Evolutionary conservation across 108 stramenopile genomes (phyloP), one percentile per base, ranked within the genome.

Genomic region (Fragilaria radians): DNA sequence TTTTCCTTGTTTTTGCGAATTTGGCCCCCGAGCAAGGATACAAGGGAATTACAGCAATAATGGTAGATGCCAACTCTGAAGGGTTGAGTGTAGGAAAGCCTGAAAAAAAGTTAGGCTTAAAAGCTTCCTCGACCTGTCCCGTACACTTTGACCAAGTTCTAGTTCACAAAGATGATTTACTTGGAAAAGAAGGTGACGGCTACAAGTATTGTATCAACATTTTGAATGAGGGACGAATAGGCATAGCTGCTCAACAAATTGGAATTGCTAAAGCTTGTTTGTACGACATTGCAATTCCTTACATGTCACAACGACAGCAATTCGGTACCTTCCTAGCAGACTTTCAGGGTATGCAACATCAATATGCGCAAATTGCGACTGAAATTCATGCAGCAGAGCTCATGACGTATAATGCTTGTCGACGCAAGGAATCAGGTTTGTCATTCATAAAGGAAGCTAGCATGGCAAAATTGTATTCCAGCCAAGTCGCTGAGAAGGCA

Each of bases 151-250:
- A 95, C 18, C 72, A 88, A 67, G 95, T 95, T 46, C 67, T 78
- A 67, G 93, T 97, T 5, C 79, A 86, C 36, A 54, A 75, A 11
- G 53, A 52, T 27, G 70, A 88, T 66, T 64, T 96, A 1, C 60
- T 97, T 19, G 97, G 97, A 5, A 80, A 93, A 63, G 86, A 95
- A 5, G 97, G 97, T 9, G 47, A 76, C 34, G 97, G 95, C 24
- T 93, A 96, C 73, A 89, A 91, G 66, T 95, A 94, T 62, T 94
- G 93, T 48, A 98, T 98, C 60, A 86, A 93, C 56, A 96, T 96
- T 58, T 70, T 98, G 48, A 96, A 98, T 71, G 96, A 96, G 81
- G 97, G 96, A 4, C 76, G 97, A 47, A 96, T 98, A 47, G 97
- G 97, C 5, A 96, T 96, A 59, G 95, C 85, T 0, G 80, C 89